Evolutionary conservation across 768 basidiomycete species (phyloP).

Genomic region (Boletus insuetus): DNA sequence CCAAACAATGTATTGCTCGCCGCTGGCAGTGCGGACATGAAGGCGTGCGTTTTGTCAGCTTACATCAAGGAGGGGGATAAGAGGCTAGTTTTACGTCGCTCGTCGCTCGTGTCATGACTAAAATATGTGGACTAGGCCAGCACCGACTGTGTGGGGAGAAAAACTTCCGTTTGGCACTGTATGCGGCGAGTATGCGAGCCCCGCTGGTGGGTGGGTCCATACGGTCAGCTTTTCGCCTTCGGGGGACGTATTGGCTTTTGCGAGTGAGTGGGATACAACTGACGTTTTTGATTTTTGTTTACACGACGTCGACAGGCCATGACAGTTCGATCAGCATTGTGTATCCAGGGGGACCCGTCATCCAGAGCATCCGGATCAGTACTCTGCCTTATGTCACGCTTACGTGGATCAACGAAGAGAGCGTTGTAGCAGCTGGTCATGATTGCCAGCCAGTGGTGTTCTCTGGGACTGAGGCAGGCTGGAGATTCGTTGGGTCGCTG

Average conservation of each 20-base stretch:
- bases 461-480: conserved; percentile 69
- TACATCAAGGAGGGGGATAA: conserved; percentile 98
- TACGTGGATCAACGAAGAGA: conserved; percentile 79
- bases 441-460: conserved; percentile 96
- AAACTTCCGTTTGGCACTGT: conserved; percentile 97
- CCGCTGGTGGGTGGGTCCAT: conserved; percentile 97
- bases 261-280: conserved; percentile 57
- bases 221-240: conserved; percentile 94
- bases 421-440: conserved; percentile 90
- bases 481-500: conserved; percentile 77
- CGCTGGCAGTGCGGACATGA: conserved; percentile 96
- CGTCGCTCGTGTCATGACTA: neutral
- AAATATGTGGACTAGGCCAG: conserved; percentile 53
- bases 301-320: conserved; percentile 59
- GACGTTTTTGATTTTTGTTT: neutral
- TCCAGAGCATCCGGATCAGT: conserved; percentile 72
- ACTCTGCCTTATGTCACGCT: conserved; percentile 83
- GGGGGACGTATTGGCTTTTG: conserved; percentile 91
- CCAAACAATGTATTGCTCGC: conserved; percentile 98
- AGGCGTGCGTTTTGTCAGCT: conserved; percentile 95
- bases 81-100: conserved; percentile 49
- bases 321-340: conserved; percentile 93
- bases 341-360: conserved; percentile 75
- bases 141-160: conserved; percentile 93
- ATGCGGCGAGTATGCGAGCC: conserved; percentile 89